Percentiles rank a stretch among this genome's conserved stretches.
Conservation (phyloP, 2,329 filamentous ascomycete species). For the Trichoderma afroharzianum region DNA sequence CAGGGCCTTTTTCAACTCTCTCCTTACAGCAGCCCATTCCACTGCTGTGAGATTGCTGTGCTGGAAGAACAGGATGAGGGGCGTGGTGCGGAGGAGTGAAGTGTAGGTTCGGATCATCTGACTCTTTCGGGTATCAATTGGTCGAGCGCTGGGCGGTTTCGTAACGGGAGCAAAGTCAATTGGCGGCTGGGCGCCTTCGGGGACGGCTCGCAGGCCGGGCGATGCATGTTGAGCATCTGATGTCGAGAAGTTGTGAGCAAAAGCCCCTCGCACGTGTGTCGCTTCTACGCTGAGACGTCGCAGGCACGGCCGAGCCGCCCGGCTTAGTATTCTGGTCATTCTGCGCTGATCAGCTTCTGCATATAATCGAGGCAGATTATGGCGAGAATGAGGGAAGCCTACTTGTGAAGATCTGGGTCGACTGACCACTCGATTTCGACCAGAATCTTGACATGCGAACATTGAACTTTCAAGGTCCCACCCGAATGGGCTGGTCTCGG, state of each 20-base stretch:
- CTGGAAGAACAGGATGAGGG: slow-evolving; percentile 79
- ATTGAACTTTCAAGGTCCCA: slow-evolving; percentile 13
- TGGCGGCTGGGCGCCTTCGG: slow-evolving; percentile 33
- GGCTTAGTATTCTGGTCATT: slow-evolving; percentile 23
- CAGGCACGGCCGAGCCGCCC: slow-evolving; percentile 23
- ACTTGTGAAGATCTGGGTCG: not conserved
- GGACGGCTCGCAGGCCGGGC: not conserved
- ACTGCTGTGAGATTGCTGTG: slow-evolving; percentile 66
- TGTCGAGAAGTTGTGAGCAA: slow-evolving; percentile 29
- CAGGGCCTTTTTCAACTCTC: slow-evolving; percentile 44
- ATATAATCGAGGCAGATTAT: too few species aligned
- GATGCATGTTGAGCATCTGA: slow-evolving; percentile 25
- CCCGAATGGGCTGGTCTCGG: not conserved
- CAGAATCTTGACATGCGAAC: not conserved
- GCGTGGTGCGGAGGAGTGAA: slow-evolving; percentile 79
- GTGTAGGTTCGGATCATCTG: slow-evolving; percentile 85
- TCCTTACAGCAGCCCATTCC: slow-evolving; percentile 51
- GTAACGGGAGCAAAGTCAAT: slow-evolving; percentile 57
- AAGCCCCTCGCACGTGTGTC: slow-evolving; percentile 17
- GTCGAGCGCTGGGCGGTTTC: slow-evolving; percentile 85
- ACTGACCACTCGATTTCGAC: not conserved
- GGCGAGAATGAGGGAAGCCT: not conserved
- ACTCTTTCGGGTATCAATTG: slow-evolving; percentile 81
- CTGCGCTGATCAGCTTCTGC: not conserved
- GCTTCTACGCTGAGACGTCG: slow-evolving; percentile 18